Evolutionary conservation across 2,329 filamentous ascomycete genomes (phyloP), one percentile per base, ranked within the genome.

Genomic region (Cladosporium austrohemisphaericum): DNA sequence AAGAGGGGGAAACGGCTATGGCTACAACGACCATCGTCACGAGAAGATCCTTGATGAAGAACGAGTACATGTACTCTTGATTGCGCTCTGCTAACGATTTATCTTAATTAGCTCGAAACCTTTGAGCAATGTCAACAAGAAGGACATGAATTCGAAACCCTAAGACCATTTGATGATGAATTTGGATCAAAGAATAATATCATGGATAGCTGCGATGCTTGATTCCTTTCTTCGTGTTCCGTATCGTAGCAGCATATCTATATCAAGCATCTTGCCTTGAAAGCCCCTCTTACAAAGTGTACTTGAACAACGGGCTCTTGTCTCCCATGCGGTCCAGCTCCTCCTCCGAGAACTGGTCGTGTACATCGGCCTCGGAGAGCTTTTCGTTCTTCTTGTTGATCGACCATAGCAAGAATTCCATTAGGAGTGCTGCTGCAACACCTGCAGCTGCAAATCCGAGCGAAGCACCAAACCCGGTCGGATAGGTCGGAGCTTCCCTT

Each of bases 301-400:
- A 72, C 53, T 62, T 66, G 54, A 68, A 71, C 49, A 71, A 56
- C 4, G 68, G 68, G 44, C 62, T 67, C 46, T 63, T 57, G 52
- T 71, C 67, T 0, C 68, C 68, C 64, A 70, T 63, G 45, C 60
- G 61, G 35, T 63, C 59, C 37, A 70, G 47, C 51, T 71, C 57
- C 20, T 61, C 59, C 22, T 68, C 63, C 3, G 60, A 64, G 54
- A 69, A 71, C 23, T 60, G 59, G 5, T 54, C 60, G 13, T 60
- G 55, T 22, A 65, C 60, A 25, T 66, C 65, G 3, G 66, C 67
- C 50, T 68, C 66, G 3, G 60, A 57, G 22, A 67, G 52, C 35
- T 57, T 55, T 31, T 63, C 66, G 28, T 65, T 62, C 48, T 57
- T 60, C 52, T 61, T 63, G 41, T 71, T 70, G 28, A 66, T 61